Conservation (phyloP, 805 yeast genomes). For the Schizosaccharomyces lindneri region DNA sequence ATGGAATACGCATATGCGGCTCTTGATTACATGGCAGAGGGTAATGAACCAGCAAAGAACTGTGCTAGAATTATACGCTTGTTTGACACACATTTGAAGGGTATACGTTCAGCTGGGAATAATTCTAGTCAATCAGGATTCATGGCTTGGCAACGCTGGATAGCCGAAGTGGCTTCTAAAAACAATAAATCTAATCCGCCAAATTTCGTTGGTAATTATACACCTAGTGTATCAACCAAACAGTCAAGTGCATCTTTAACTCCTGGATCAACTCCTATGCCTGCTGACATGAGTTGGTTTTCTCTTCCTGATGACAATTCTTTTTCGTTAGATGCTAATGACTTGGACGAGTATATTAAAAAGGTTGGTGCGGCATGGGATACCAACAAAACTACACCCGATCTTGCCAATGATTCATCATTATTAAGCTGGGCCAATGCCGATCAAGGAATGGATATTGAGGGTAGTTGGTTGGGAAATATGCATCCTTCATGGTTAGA, state of each 20-base stretch:
- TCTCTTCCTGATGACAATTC: background rate
- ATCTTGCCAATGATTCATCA: background rate
- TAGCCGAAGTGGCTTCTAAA: background rate
- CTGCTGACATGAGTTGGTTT: background rate
- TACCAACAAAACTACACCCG: background rate
- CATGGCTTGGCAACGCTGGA: constrained; percentile 1
- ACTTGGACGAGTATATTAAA: background rate
- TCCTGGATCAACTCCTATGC: too few relatives aligned
- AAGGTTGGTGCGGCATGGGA: background rate
- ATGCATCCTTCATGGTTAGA: background rate
- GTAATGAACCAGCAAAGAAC: background rate
- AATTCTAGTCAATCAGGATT: background rate
- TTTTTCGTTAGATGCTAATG: background rate
- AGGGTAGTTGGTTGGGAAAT: constrained; percentile 1
- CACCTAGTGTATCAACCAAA: too few relatives aligned
- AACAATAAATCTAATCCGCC: background rate
- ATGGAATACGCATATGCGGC: background rate
- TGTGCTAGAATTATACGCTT: background rate
- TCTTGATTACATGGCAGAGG: background rate
- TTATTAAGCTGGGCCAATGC: background rate
- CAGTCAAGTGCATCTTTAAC: too few relatives aligned
- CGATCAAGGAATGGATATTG: background rate
- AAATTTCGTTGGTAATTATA: too few relatives aligned
- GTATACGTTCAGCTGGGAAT: background rate
- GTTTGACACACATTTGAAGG: background rate